Base-by-base conservation (phyloP, 148 eudicot genomes). In the Agrostemma githago region DNA sequence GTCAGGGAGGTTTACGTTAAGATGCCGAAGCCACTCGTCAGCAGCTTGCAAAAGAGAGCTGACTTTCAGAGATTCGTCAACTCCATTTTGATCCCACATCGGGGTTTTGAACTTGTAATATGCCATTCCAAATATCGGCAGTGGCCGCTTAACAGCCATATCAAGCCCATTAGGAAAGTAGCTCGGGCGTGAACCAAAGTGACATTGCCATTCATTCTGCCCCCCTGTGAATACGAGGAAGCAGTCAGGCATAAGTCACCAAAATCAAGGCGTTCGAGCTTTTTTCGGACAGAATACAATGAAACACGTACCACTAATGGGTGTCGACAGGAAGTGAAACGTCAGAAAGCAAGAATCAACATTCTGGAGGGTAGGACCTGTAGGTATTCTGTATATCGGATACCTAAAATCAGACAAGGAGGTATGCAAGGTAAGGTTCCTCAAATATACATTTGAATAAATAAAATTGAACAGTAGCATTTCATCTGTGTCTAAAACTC, bases 311-410 rank as follows among this genome's bases (percentile, higher is more conserved):
- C 98, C 84, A 61, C 69, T 72, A 10, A 81, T 62, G 40, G 90
- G 90, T 17, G 95, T 92, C 39, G 90, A 85, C 60, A 95, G 82
- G 16, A 85, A 90, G 87, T 95, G 98, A 76, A 85, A 95, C 37
- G 98, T 95, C 82, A 95, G 81, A 83, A 95, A 95, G 83, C 93
- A 92, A 17, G 98, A 89, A 80, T 95, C 98, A 79, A 95, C 84
- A 68, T 92, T 92, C 84, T 89, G 90, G 68, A 92, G 88, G 71
- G 98, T 90, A 34, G 96, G 96, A 72, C 98, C 98, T 3, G 84
- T 87, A 7, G 97, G 97, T 80, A 95, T 95, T 81, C 98, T 80
- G 77, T 95, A 95, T 73, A 95, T 95, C 8, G 97, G 98, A 75
- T 95, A 88, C 97, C 96, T 95, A 42, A 66, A 69, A 72, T 20